Evolutionary conservation across 2,329 filamentous ascomycete genomes (phyloP).

Genomic region (Helicocarpus griseus): DNA sequence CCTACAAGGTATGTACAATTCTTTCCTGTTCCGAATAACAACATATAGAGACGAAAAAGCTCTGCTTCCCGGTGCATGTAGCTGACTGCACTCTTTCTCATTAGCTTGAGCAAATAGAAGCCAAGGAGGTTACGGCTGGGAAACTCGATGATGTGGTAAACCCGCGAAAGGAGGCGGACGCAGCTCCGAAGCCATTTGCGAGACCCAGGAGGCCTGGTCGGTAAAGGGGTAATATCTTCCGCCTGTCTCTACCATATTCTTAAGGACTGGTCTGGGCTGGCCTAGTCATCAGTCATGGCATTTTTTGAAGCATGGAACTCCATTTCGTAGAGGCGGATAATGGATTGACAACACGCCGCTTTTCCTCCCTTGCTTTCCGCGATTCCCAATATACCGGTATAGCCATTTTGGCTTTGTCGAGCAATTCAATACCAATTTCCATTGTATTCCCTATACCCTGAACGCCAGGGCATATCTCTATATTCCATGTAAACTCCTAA

Average conservation of each 20-base stretch:
- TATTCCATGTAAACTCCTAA: background rate
- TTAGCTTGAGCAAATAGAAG: conserved; percentile 50
- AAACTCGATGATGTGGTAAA: conserved; percentile 46
- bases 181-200: conserved; percentile 45
- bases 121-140: conserved; percentile 46
- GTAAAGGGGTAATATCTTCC: conserved; percentile 15
- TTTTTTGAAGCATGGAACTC: no score
- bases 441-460: background rate
- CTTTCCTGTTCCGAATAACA: background rate
- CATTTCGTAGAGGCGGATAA: no score
- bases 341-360: background rate
- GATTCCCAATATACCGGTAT: background rate
- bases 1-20: conserved; percentile 40
- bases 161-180: conserved; percentile 39
- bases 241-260: background rate
- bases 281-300: background rate
- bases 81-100: conserved; percentile 13
- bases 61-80: background rate
- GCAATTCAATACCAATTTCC: background rate
- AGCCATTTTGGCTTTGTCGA: background rate
- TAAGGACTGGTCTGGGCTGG: background rate
- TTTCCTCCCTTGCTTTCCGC: background rate
- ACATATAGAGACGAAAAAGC: background rate
- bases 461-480: background rate
- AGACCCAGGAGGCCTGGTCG: conserved; percentile 54